Evolutionary conservation across 441 rosid genomes (phyloP).

Genomic region (Pelargonium myrrhifolium): DNA sequence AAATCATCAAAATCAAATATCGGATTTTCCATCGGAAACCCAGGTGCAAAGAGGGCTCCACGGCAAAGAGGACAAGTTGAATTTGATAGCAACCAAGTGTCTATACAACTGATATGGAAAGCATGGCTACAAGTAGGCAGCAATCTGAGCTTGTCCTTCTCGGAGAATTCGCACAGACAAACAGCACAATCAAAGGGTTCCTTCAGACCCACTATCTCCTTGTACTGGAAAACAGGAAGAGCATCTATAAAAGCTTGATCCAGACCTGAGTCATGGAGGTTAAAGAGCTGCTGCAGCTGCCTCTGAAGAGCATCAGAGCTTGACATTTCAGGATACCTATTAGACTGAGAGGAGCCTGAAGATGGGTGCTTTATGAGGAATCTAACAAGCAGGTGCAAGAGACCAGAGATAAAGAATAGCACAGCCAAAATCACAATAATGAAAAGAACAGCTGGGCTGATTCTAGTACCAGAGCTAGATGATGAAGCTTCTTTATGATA

Average conservation of each 20-base stretch:
- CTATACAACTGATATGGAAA: slow-evolving; percentile 13
- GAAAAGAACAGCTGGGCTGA: slow-evolving; percentile 8
- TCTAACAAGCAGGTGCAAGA: slow-evolving; percentile 5
- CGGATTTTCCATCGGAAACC: slow-evolving; percentile 39
- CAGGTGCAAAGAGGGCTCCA: slow-evolving; percentile 17
- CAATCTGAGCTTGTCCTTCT: slow-evolving; percentile 11
- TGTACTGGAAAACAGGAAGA: slow-evolving; percentile 9
- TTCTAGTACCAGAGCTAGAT: slow-evolving; percentile 45
- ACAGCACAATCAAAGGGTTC: slow-evolving; percentile 16
- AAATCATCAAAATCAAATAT: slow-evolving; percentile 35
- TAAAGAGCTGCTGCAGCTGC: slow-evolving; percentile 7
- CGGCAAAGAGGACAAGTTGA: slow-evolving; percentile 16
- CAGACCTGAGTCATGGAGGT: slow-evolving; percentile 5
- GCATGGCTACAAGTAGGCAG: slow-evolving; percentile 14
- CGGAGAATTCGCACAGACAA: slow-evolving; percentile 10
- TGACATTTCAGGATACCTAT: neutral
- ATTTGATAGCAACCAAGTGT: slow-evolving; percentile 13
- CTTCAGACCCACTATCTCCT: neutral
- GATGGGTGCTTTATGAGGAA: slow-evolving; percentile 7
- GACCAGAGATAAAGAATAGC: slow-evolving; percentile 2
- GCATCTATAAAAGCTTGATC: slow-evolving; percentile 8
- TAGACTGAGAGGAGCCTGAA: neutral
- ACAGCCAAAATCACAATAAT: slow-evolving; percentile 4
- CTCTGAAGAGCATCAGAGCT: slow-evolving; percentile 3
- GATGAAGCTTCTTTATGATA: slow-evolving; percentile 40